Percentiles rank a stretch among this genome's conserved stretches.
phyloP scores from a whole-genome alignment of 192 early-diverging fungal genomes.

The Coemansia umbellata region DNA sequence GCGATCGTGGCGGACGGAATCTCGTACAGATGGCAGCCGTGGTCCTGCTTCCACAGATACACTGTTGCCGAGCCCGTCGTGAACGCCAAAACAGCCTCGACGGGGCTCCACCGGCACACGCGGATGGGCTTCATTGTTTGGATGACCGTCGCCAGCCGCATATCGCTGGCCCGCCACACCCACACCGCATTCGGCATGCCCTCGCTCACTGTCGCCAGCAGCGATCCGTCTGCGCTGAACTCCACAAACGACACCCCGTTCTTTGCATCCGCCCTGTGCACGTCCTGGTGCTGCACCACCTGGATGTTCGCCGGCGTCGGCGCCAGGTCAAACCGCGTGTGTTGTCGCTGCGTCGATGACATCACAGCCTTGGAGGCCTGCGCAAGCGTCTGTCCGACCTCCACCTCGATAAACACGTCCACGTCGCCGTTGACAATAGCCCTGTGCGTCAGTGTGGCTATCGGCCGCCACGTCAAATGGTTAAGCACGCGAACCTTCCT shows the following conservation, averaged over 20 bases:
- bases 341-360: constrained; percentile 6
- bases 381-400: constrained; percentile 21
- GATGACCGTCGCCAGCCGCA: constrained; percentile 26
- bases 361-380: constrained; percentile 7
- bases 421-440: not conserved
- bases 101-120: constrained; percentile 36
- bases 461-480: constrained; percentile 44
- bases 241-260: not conserved
- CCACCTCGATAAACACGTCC: constrained; percentile 41
- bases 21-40: constrained; percentile 32
- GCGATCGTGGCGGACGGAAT: constrained; percentile 14
- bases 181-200: constrained; percentile 36
- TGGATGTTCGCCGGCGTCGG: constrained; percentile 10
- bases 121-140: constrained; percentile 34
- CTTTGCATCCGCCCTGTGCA: constrained; percentile 13
- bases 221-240: constrained; percentile 35
- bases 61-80: constrained; percentile 24
- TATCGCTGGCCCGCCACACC: constrained; percentile 29
- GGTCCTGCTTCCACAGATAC: constrained; percentile 40
- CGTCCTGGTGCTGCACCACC: constrained; percentile 8
- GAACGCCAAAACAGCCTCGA: constrained; percentile 27
- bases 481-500: constrained; percentile 28
- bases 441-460: constrained; percentile 25
- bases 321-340: constrained; percentile 27
- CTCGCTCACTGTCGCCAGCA: constrained; percentile 25